phyloP scores from a whole-genome alignment of 1,284 basidiomycete species.

The Trametes sp. region DNA sequence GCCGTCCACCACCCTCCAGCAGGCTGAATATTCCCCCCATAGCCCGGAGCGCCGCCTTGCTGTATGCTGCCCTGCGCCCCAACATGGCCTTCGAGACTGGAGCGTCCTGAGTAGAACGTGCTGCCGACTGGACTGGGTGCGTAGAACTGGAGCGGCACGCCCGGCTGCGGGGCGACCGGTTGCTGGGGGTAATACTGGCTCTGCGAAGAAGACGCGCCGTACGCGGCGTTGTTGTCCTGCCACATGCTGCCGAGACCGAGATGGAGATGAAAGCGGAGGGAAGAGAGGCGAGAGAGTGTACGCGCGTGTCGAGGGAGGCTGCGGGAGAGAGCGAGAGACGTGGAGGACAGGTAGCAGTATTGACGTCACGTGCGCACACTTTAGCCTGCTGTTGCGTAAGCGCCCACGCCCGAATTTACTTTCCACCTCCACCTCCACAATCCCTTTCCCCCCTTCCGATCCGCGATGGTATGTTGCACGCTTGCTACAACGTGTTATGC shows the following conservation, averaged over 20 bases:
- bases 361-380: constrained; percentile 30
- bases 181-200: constrained; percentile 62
- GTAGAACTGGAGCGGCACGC: constrained; percentile 79
- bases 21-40: constrained; percentile 76
- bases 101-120: constrained; percentile 70
- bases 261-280: constrained; percentile 9
- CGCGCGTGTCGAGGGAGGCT: constrained; percentile 16
- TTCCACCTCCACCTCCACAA: constrained; percentile 23
- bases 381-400: constrained; percentile 10
- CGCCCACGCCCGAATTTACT: constrained; percentile 25
- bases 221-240: constrained; percentile 65
- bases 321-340: constrained; percentile 31
- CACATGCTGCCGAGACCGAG: constrained; percentile 57
- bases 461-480: constrained; percentile 31
- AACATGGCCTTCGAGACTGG: constrained; percentile 76
- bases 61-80: constrained; percentile 64
- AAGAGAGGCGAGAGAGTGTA: constrained; percentile 18
- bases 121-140: constrained; percentile 58
- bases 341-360: constrained; percentile 19
- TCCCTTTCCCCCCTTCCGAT: constrained; percentile 10
- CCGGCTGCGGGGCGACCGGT: constrained; percentile 49
- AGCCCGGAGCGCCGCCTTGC: constrained; percentile 54
- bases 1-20: constrained; percentile 91
- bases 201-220: constrained; percentile 65
- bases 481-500: background rate